Base-by-base conservation (phyloP, 2,329 filamentous ascomycete genomes). In the Penicillium hordei region DNA sequence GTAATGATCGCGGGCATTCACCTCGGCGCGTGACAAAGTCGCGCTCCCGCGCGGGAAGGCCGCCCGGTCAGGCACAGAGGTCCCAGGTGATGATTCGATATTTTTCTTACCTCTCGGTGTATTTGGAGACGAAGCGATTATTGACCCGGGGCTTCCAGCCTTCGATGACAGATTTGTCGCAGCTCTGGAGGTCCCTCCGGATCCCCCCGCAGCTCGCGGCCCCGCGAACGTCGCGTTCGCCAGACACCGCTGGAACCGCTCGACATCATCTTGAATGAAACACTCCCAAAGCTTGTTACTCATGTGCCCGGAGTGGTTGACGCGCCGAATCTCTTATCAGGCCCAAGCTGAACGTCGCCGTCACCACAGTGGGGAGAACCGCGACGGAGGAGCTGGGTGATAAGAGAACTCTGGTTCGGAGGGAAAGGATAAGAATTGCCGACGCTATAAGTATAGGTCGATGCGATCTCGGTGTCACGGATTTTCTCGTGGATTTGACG, bases 191-290 rank as follows among this genome's bases (percentile, higher is more conserved):
- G 61, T 56, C 36, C 65, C 67, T 62, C 66, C 68, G 44, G 62
- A 54, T 15, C 52, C 61, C 51, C 63, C 69, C 48, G 64, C 57
- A 58, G 65, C 56, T 57, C 72, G 64, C 57, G 71, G 73, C 45
- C 70, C 65, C 60, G 69, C 70, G 60, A 68, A 61, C 44, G 72
- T 79, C 78, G 88, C 83, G 75, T 86, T 86, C 72, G 88, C 88
- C 84, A 99, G 84, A 73, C 95, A 85, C 81, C 89, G 89, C 80
- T 90, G 89, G 84, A 99, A 97, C 74, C 82, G 87, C 76, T 96
- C 93, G 86, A 96, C 89, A 86, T 99, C 92, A 84, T 97, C 90
- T 86, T 97, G 89, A 82, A 95, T 89, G 76, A 93, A 97, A 76
- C 86, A 91, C 84, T 92, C 93, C 93, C 93, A 97, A 77, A 99